These are phyloP conservation scores for Didymella exigua DNA, from an alignment of 2,329 filamentous ascomycete genomes.

Conservation along the genomic window DNA sequence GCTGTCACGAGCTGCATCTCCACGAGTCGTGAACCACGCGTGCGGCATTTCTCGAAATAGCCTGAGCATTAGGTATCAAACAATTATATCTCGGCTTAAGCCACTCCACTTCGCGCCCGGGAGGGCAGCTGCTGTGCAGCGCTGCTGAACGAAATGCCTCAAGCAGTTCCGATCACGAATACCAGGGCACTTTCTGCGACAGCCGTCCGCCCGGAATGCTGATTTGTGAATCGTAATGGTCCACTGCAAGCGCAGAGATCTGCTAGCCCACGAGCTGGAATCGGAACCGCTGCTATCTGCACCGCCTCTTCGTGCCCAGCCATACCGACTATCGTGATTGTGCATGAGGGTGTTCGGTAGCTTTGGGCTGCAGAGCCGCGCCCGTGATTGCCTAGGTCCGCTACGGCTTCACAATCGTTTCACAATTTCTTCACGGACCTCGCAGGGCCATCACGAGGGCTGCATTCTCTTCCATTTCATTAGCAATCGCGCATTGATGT, in stretches of 20 bases:
- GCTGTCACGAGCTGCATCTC: conserved; percentile 17
- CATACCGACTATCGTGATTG: conserved; percentile 24
- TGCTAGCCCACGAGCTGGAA: conserved; percentile 33
- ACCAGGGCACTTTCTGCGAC: conserved; percentile 12
- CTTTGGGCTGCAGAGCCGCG: conserved; percentile 16
- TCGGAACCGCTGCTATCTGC: conserved; percentile 33
- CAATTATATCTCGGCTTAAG: conserved; percentile 20
- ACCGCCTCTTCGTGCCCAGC: conserved; percentile 27
- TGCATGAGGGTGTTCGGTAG: conserved; percentile 3
- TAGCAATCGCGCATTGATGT: conserved; percentile 17
- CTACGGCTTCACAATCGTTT: conserved; percentile 6
- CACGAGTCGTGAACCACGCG: conserved; percentile 11
- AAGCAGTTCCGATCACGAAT: conserved; percentile 12
- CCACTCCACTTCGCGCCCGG: conserved; percentile 1
- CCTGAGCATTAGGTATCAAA: conserved; percentile 3
- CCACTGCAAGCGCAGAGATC: conserved; percentile 22
- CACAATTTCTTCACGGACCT: conserved; percentile 5
- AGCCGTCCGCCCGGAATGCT: conserved; percentile 34
- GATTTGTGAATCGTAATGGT: conserved; percentile 20
- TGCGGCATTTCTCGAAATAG: conserved; percentile 18
- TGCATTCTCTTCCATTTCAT: conserved; percentile 10
- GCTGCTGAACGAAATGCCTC: conserved; percentile 28
- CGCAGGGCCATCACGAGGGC: conserved; percentile 13
- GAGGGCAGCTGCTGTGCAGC: background rate
- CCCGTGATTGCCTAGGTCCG: background rate